These are phyloP conservation scores for Chalciporus pseudorubinellus DNA, from an alignment of 768 basidiomycete genomes.

Conservation along the genomic window DNA sequence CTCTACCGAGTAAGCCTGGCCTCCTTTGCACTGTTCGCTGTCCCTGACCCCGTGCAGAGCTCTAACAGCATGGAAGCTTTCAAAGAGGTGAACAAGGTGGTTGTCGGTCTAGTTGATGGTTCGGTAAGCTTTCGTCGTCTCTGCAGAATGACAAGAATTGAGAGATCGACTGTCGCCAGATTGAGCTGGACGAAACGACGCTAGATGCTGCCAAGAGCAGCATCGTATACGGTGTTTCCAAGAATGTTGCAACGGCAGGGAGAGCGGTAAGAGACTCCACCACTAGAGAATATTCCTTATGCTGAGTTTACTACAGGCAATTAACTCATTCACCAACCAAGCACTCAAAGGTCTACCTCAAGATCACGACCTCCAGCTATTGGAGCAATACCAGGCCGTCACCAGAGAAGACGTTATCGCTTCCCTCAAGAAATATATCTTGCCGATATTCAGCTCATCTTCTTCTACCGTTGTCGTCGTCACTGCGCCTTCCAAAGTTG, in stretches of 20 bases:
- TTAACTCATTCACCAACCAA: constrained; percentile 85
- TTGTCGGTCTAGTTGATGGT: constrained; percentile 78
- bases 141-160: neutral
- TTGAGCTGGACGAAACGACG: constrained; percentile 73
- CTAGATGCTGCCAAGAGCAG: constrained; percentile 91
- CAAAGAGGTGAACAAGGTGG: constrained; percentile 72
- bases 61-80: constrained; percentile 79
- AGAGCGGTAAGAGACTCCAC: constrained; percentile 62
- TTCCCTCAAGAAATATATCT: constrained; percentile 68
- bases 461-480: constrained; percentile 80
- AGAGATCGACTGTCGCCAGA: constrained; percentile 41
- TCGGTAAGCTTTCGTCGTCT: constrained; percentile 48
- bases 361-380: constrained; percentile 69
- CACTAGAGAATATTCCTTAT: neutral
- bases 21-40: neutral
- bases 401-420: constrained; percentile 73
- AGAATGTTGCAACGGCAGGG: constrained; percentile 79
- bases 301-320: constrained; percentile 48
- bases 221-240: constrained; percentile 81
- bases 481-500: constrained; percentile 77
- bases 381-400: constrained; percentile 77
- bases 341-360: constrained; percentile 82
- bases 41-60: constrained; percentile 47
- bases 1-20: constrained; percentile 65
- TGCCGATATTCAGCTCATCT: constrained; percentile 79